Percentiles rank a stretch among this genome's conserved stretches.
Evolutionary conservation across 192 early-diverging fungal genomes (phyloP).

Genomic region (Linnemannia schmuckeri): DNA sequence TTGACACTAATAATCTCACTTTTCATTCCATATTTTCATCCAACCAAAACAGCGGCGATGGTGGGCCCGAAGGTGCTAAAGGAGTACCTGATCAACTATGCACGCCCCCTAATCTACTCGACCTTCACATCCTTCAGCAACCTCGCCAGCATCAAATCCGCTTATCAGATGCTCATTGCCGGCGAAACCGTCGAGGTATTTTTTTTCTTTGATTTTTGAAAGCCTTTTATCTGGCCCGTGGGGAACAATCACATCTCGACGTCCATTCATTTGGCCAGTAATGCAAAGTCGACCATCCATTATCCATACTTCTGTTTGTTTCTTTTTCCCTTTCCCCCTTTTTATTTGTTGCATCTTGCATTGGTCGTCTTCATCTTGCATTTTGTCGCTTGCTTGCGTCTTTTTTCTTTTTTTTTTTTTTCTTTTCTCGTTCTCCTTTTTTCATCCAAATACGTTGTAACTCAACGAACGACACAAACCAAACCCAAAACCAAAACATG

Average conservation of each 20-base stretch:
- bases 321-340: not conserved
- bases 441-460: not conserved
- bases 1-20: not conserved
- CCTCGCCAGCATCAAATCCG: conserved; percentile 73
- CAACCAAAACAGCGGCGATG: conserved; percentile 70
- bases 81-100: conserved; percentile 86
- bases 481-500: not conserved
- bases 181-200: conserved; percentile 67
- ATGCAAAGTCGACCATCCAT: not conserved
- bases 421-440: not conserved
- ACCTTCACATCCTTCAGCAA: conserved; percentile 80
- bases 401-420: not conserved
- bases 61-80: conserved; percentile 72
- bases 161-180: conserved; percentile 72
- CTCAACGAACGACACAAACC: not conserved
- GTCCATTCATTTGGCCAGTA: not conserved
- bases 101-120: conserved; percentile 83
- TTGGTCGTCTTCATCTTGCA: not conserved
- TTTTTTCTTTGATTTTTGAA: not conserved
- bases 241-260: not conserved
- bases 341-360: conserved; percentile 19
- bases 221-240: not conserved
- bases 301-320: not conserved
- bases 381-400: not conserved
- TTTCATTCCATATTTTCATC: too few relatives aligned